Conservation (phyloP, 805 yeast species). For the Sungouiella thailandica region DNA sequence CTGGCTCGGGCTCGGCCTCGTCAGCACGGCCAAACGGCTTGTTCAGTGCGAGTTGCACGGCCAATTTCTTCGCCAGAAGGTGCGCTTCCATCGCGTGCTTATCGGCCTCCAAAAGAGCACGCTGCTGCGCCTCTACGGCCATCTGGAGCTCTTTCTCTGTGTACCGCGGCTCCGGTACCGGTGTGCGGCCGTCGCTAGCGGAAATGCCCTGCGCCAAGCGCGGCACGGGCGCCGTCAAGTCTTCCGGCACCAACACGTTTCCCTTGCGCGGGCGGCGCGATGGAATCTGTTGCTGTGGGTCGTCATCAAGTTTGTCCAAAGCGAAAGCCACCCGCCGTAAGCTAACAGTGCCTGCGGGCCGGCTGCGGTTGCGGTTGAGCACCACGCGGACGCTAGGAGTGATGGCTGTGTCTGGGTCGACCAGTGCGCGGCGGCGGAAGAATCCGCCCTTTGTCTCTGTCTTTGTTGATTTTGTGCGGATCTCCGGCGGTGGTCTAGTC, state of each 20-base stretch:
- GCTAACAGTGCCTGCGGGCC: conserved; percentile 29
- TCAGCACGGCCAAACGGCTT: conserved; percentile 16
- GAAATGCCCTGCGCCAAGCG: conserved; percentile 67
- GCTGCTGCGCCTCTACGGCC: conserved; percentile 56
- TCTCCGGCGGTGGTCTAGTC: conserved; percentile 25
- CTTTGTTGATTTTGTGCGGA: conserved; percentile 11
- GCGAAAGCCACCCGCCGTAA: conserved; percentile 74
- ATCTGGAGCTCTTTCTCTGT: conserved; percentile 45
- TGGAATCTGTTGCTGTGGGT: conserved; percentile 59
- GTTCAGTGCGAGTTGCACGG: conserved; percentile 54
- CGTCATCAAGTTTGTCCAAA: conserved; percentile 62
- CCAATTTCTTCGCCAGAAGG: conserved; percentile 62
- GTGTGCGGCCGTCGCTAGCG: conserved; percentile 25
- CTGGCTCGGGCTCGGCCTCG: conserved; percentile 18
- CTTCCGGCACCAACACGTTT: conserved; percentile 57
- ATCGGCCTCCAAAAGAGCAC: conserved; percentile 54
- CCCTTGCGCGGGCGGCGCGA: conserved; percentile 52
- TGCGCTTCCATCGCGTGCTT: conserved; percentile 78
- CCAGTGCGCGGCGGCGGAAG: conserved; percentile 16
- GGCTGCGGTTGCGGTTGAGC: conserved; percentile 42
- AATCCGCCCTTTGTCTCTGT: conserved; percentile 13
- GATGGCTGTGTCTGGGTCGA: background rate
- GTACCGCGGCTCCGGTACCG: conserved; percentile 20
- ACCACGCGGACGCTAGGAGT: conserved; percentile 25
- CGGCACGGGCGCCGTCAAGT: conserved; percentile 57